phyloP scores from a whole-genome alignment of 768 basidiomycete species.

The Clitopilus hobsonii region DNA sequence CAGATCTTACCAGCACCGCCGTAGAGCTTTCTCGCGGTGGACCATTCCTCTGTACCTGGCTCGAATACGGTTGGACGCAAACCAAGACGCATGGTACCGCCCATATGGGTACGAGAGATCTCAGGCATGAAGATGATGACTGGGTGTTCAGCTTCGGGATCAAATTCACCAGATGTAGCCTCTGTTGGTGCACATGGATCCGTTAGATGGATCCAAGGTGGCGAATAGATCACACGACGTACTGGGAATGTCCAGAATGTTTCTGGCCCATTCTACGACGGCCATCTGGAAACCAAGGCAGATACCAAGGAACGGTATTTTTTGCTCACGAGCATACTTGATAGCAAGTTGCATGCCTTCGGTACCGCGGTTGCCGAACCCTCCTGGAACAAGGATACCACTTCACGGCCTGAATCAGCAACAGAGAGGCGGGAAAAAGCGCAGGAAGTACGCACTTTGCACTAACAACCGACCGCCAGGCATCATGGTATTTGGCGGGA shows the following conservation, averaged over 20 bases:
- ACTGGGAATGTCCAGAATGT: constrained; percentile 72
- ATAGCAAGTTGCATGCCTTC: constrained; percentile 99
- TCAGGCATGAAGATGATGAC: constrained; percentile 98
- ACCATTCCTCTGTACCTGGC: constrained; percentile 62
- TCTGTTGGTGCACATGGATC: too few species aligned
- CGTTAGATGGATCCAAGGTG: too few species aligned
- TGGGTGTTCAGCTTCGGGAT: constrained; percentile 53
- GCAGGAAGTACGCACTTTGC: constrained; percentile 56
- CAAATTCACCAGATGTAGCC: constrained; percentile 85
- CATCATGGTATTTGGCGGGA: constrained; percentile 91
- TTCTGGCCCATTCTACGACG: constrained; percentile 91
- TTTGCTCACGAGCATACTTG: constrained; percentile 94
- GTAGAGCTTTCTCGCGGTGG: constrained; percentile 73
- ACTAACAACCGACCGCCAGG: constrained; percentile 89
- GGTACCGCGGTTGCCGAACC: constrained; percentile 89
- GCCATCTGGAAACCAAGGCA: constrained; percentile 98
- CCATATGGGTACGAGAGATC: constrained; percentile 96
- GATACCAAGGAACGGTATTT: constrained; percentile 92
- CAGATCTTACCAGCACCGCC: constrained; percentile 79
- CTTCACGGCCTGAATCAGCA: constrained; percentile 31
- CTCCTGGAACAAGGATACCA: constrained; percentile 96
- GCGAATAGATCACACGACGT: constrained; percentile 14
- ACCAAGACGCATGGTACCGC: constrained; percentile 99
- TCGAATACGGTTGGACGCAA: constrained; percentile 94
- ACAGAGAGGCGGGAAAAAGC: neutral